Base-by-base conservation (phyloP, 768 basidiomycete species). In the Astraeus odoratus region DNA sequence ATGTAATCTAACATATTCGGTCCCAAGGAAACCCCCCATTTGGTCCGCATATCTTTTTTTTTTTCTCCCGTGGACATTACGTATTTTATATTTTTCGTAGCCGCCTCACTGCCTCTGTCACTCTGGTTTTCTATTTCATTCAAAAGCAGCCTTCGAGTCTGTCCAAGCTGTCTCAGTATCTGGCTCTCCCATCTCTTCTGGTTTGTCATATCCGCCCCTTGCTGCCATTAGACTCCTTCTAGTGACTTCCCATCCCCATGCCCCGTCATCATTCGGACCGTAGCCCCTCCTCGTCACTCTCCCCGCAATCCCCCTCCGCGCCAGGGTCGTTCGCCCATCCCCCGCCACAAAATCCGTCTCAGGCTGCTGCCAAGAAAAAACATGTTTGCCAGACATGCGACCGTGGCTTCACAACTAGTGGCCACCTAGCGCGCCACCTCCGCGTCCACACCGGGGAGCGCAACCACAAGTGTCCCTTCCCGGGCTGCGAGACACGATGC, bases 391-490 rank as follows among this genome's bases (percentile, higher is more conserved):
- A 63, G 1, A 80, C 76, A 4, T 94, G 91, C 65, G 73, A 80
- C 3, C 77, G 87, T 35, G 75, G 78, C 1, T 94, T 94, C 65
- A 89, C 88, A 43, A 94, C 91, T 20, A 84, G 83, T 49, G 92
- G 91, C 15, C 91, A 94, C 62, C 75, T 94, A 16, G 86, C 90
- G 1, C 77, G 91, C 38, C 91, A 94, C 59, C 75, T 84, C n/a
- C 73, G 89, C 44, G 84, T 92, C 10, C 91, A 94, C 67, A 94
- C 91, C 13, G 91, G 91, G 31, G 91, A 93, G 57, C 76, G 88
- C 50, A 92, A 93, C 66, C 88, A 93, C 69, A 86, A 81, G 48
- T 95, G 91, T 58, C 91, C 92, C 26, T 94, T 90, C 68, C 91
- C 92, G n/a, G 91, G 90, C 19, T 95, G 91, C 62, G 87, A 92